These are phyloP conservation scores for Asterophora lycoperdoides DNA, from an alignment of 768 basidiomycete species.

Conservation along the genomic window DNA sequence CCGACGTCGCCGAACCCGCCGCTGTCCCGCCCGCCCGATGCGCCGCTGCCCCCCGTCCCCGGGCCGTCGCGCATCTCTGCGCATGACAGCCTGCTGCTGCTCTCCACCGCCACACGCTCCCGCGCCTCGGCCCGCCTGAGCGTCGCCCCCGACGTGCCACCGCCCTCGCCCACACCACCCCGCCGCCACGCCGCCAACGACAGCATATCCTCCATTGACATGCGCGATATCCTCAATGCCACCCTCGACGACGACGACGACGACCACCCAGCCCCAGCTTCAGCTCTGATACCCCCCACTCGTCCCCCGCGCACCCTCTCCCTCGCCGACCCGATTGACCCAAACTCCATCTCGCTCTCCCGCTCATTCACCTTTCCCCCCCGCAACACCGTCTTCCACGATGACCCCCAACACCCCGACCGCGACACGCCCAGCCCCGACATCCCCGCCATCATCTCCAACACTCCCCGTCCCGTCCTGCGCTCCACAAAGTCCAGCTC, in stretches of 20 bases:
- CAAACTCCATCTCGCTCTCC: constrained; percentile 18
- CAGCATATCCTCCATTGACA: constrained; percentile 35
- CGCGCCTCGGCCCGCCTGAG: constrained; percentile 26
- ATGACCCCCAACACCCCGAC: neutral
- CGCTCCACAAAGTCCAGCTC: constrained; percentile 1
- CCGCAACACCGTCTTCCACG: neutral
- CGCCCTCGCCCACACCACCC: neutral
- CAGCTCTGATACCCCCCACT: neutral
- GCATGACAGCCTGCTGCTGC: constrained; percentile 42
- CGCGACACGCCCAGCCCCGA: constrained; percentile 22
- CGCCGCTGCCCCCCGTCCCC: constrained; percentile 64
- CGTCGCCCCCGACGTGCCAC: constrained; percentile 10
- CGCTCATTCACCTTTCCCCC: neutral
- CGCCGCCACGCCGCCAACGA: constrained; percentile 5
- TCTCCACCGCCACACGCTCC: constrained; percentile 19
- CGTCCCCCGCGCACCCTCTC: constrained; percentile 14
- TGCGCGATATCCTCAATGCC: constrained; percentile 23
- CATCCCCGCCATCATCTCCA: constrained; percentile 21
- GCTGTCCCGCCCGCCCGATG: constrained; percentile 50
- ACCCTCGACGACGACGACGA: constrained; percentile 20
- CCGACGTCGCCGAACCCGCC: constrained; percentile 46
- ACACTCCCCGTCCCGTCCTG: constrained; percentile 17
- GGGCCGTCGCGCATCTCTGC: constrained; percentile 55
- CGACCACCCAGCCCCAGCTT: constrained; percentile 4
- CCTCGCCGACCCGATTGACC: constrained; percentile 30